Evolutionary conservation across 805 yeast species (phyloP).

Genomic region (Cyberlindnera mycetangii): DNA sequence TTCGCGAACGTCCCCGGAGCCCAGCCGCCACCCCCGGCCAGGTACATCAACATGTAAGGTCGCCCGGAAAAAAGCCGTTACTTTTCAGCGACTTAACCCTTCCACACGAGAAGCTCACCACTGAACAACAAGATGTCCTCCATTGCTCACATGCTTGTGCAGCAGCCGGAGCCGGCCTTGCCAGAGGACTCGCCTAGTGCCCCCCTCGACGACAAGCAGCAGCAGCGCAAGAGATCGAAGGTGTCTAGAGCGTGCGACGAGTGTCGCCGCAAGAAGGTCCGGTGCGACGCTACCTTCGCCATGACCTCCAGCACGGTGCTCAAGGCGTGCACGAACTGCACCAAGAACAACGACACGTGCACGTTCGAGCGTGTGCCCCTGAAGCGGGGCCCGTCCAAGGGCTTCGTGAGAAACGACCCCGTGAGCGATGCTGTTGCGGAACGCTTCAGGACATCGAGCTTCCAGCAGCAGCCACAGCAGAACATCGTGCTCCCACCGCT

Average conservation of each 20-base stretch:
- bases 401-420: conserved; percentile 39
- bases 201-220: conserved; percentile 4
- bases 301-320: conserved; percentile 43
- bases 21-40: conserved; percentile 2
- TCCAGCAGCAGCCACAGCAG: conserved; percentile 16
- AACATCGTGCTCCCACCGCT: conserved; percentile 21
- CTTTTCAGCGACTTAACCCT: no score
- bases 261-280: conserved; percentile 69
- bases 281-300: conserved; percentile 62
- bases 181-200: not conserved
- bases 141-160: conserved; percentile 12
- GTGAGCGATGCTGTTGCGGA: conserved; percentile 13
- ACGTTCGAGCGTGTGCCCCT: conserved; percentile 68
- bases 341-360: conserved; percentile 57
- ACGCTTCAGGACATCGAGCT: conserved; percentile 18
- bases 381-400: conserved; percentile 79
- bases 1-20: not conserved
- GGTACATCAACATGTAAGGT: not conserved
- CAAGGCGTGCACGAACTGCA: conserved; percentile 59
- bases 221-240: conserved; percentile 57
- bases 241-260: conserved; percentile 82
- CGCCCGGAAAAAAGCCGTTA: not conserved
- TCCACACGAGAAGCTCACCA: no score
- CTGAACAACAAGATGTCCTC: conserved; percentile 16
- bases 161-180: not conserved